Percentiles rank a stretch among this genome's conserved stretches.
phyloP scores from a whole-genome alignment of 495 filamentous ascomycete species.

The Paragyromitra xinjiangensis region DNA sequence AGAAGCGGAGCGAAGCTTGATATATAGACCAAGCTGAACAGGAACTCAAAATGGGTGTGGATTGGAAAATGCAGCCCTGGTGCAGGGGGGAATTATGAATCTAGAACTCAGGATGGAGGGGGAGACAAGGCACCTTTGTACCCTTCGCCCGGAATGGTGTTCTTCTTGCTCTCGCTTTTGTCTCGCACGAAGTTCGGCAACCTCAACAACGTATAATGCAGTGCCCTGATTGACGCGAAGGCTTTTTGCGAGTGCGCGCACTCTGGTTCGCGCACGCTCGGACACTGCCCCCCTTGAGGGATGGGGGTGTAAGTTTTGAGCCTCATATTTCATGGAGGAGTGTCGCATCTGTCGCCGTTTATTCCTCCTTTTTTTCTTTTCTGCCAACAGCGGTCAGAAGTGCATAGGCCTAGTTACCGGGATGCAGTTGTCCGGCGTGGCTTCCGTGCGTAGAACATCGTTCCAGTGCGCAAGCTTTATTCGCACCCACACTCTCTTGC shows the following conservation, averaged over 20 bases:
- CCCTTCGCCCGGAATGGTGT: slow-evolving; percentile 7
- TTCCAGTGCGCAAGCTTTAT: slow-evolving; percentile 17
- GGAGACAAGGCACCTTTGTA: slow-evolving; percentile 43
- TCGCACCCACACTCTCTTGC: slow-evolving; percentile 21
- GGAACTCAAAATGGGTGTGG: slow-evolving; percentile 2
- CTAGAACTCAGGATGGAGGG: slow-evolving; percentile 15
- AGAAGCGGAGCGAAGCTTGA: slow-evolving; percentile 21
- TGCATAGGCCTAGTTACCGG: not conserved
- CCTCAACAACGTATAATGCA: slow-evolving; percentile 10
- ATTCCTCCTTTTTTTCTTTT: not conserved
- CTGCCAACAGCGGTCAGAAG: slow-evolving; percentile 22
- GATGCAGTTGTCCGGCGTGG: slow-evolving; percentile 31
- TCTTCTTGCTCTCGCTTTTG: not conserved
- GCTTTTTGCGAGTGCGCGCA: slow-evolving; percentile 29
- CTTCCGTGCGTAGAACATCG: slow-evolving; percentile 29
- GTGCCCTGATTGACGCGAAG: slow-evolving; percentile 18
- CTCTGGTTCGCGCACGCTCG: slow-evolving; percentile 31
- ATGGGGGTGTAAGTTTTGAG: slow-evolving; percentile 20
- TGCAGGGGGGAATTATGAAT: slow-evolving; percentile 13
- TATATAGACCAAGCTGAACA: slow-evolving; percentile 28
- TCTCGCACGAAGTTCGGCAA: slow-evolving; percentile 3
- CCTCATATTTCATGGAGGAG: slow-evolving; percentile 29
- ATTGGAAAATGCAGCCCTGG: slow-evolving; percentile 21
- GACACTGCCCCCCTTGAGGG: slow-evolving; percentile 29
- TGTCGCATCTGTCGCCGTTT: slow-evolving; percentile 26